Conservation (phyloP, 2,329 filamentous ascomycete genomes). For the Hypoxylon sp. region DNA sequence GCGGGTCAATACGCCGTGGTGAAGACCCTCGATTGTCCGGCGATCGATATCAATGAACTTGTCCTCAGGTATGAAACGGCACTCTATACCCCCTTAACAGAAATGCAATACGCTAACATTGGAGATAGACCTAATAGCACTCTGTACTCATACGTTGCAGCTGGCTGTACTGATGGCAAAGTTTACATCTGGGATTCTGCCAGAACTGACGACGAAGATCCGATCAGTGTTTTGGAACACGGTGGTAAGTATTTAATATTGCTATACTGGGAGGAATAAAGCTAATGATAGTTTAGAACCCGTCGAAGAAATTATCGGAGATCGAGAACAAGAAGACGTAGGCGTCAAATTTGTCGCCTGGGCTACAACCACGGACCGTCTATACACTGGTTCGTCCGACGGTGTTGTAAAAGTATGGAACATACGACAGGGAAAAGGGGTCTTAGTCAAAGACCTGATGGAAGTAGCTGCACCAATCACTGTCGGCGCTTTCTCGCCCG, state of each 20-base stretch:
- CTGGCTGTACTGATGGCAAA: slow-evolving; percentile 68
- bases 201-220: slow-evolving; percentile 61
- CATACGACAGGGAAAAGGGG: slow-evolving; percentile 55
- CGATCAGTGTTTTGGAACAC: slow-evolving; percentile 65
- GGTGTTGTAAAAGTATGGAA: slow-evolving; percentile 72
- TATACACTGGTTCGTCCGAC: slow-evolving; percentile 72
- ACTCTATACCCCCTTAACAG: neutral
- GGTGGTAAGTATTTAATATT: slow-evolving; percentile 49
- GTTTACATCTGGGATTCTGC: slow-evolving; percentile 71
- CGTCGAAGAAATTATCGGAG: slow-evolving; percentile 50
- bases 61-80: slow-evolving; percentile 57
- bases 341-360: slow-evolving; percentile 72
- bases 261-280: slow-evolving; percentile 45
- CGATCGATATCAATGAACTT: slow-evolving; percentile 70
- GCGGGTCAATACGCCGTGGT: slow-evolving; percentile 54
- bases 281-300: slow-evolving; percentile 36
- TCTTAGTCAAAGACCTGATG: slow-evolving; percentile 61
- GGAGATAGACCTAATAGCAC: slow-evolving; percentile 58
- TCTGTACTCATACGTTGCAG: slow-evolving; percentile 63
- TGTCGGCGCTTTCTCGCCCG: slow-evolving; percentile 65
- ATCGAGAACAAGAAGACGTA: slow-evolving; percentile 64
- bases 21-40: slow-evolving; percentile 66
- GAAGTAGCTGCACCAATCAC: slow-evolving; percentile 65
- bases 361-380: slow-evolving; percentile 63
- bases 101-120: slow-evolving; percentile 36